phyloP scores from a whole-genome alignment of 1,284 basidiomycete species.

The Ustilago cynodontis region DNA sequence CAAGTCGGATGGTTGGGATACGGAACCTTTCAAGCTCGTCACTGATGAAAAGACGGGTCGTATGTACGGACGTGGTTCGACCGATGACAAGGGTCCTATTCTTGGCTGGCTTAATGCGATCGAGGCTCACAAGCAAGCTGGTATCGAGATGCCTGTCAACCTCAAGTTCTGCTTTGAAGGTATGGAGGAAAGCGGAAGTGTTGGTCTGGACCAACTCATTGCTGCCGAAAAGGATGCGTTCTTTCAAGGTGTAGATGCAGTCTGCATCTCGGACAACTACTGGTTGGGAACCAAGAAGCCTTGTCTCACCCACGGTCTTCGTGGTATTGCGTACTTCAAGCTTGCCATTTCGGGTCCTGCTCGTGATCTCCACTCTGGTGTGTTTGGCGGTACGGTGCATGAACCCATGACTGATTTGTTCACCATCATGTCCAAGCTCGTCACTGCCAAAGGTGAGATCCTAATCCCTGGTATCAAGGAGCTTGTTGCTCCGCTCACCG shows the following conservation, averaged over 20 bases:
- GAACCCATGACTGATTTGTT: conserved; percentile 77
- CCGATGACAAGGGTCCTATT: conserved; percentile 69
- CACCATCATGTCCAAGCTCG: conserved; percentile 79
- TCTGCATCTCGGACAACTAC: conserved; percentile 80
- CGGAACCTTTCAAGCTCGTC: conserved; percentile 87
- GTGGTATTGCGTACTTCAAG: conserved; percentile 91
- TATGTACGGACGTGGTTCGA: conserved; percentile 82
- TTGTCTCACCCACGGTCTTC: conserved; percentile 72
- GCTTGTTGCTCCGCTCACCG: conserved; percentile 82
- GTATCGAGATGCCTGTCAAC: conserved; percentile 88
- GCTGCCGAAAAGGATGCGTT: conserved; percentile 82
- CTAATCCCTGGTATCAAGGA: conserved; percentile 91
- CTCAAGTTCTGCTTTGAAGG: conserved; percentile 93
- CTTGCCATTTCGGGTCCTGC: conserved; percentile 85
- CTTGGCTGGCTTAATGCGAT: conserved; percentile 95
- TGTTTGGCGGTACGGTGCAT: conserved; percentile 71
- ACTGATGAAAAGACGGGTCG: conserved; percentile 78
- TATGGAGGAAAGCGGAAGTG: conserved; percentile 97
- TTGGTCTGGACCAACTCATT: conserved; percentile 92
- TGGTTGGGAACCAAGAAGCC: conserved; percentile 71
- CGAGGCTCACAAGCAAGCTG: conserved; percentile 83
- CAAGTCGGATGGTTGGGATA: conserved; percentile 83
- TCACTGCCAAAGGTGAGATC: conserved; percentile 84
- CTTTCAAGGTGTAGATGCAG: conserved; percentile 91
- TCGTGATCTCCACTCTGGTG: conserved; percentile 88